phyloP scores from a whole-genome alignment of 2,329 filamentous ascomycete genomes.

The Stagonosporopsis tanaceti region DNA sequence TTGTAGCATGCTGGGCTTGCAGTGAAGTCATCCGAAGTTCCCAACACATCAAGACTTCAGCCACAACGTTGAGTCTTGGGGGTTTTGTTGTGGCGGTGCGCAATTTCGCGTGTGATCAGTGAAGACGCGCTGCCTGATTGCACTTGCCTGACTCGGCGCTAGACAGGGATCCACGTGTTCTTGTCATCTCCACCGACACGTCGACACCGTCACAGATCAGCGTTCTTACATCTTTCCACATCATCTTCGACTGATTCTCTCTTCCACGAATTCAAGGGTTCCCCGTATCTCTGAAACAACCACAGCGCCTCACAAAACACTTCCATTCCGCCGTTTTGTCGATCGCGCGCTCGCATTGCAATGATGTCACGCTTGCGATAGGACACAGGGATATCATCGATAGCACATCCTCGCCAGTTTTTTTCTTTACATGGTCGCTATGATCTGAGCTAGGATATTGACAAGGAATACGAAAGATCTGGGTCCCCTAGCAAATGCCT shows the following conservation, averaged over 20 bases:
- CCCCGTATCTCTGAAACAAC: slow-evolving; percentile 1
- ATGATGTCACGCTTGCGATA: slow-evolving; percentile 13
- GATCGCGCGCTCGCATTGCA: slow-evolving; percentile 10
- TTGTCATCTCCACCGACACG: slow-evolving; percentile 8
- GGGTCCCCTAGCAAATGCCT: slow-evolving; percentile 1
- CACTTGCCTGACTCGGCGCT: slow-evolving; percentile 6
- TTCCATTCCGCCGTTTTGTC: slow-evolving; percentile 9
- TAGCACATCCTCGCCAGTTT: slow-evolving; percentile 8
- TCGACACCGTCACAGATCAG: slow-evolving; percentile 20
- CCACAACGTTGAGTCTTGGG: background rate
- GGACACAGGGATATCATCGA: slow-evolving; percentile 7
- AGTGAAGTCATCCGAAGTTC: background rate
- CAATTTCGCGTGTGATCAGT: background rate
- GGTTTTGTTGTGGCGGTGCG: slow-evolving; percentile 9
- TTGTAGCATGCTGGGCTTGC: slow-evolving; percentile 4
- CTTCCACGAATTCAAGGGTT: slow-evolving; percentile 4
- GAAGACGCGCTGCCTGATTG: background rate
- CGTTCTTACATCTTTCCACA: slow-evolving; percentile 6
- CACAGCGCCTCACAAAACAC: slow-evolving; percentile 8
- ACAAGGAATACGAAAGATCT: slow-evolving; percentile 6
- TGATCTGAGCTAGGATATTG: slow-evolving; percentile 17
- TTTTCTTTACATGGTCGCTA: slow-evolving; percentile 5
- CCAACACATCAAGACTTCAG: background rate
- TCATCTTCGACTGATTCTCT: background rate
- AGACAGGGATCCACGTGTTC: slow-evolving; percentile 12